A percentile compares a stretch with the other conserved stretches of the same genome.
phyloP scores from a whole-genome alignment of 2,329 filamentous ascomycete species.

The Westerdykella ornata region DNA sequence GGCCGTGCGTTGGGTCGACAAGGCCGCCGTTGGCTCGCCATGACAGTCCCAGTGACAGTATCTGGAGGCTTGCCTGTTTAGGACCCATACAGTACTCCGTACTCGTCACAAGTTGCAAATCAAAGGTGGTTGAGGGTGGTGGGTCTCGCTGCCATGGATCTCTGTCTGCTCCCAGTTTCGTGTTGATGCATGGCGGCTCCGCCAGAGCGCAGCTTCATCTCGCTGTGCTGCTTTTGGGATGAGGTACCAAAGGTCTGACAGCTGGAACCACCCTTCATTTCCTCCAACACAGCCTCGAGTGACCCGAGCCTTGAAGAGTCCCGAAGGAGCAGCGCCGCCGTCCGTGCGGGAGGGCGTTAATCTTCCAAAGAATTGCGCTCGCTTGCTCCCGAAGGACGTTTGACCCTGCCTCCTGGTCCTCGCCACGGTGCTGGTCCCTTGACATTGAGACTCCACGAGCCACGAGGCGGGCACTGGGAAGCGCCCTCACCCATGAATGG shows the following conservation, averaged over 20 bases:
- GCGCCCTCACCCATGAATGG: not conserved
- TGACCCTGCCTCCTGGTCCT: constrained; percentile 32
- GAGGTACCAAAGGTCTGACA: constrained; percentile 27
- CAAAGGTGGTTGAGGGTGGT: not conserved
- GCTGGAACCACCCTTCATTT: constrained; percentile 36
- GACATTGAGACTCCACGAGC: constrained; percentile 22
- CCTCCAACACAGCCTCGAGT: constrained; percentile 26
- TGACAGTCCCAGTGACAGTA: constrained; percentile 19
- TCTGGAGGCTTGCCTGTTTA: constrained; percentile 24
- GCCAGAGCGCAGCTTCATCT: constrained; percentile 32
- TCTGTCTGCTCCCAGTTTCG: constrained; percentile 28
- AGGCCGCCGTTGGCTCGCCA: constrained; percentile 9
- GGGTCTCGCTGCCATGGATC: constrained; percentile 7
- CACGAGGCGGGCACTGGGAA: constrained; percentile 9
- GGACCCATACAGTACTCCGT: constrained; percentile 20
- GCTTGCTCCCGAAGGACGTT: constrained; percentile 35
- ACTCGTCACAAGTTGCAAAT: constrained; percentile 9
- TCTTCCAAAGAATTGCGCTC: constrained; percentile 30
- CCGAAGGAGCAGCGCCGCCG: constrained; percentile 20
- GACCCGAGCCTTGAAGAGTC: constrained; percentile 17
- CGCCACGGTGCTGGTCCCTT: constrained; percentile 18
- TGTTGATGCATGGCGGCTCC: constrained; percentile 30
- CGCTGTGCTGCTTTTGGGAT: constrained; percentile 26
- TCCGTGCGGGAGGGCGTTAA: constrained; percentile 32
- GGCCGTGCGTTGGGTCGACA: constrained; percentile 16